Evolutionary conservation across 352 stramenopile genomes (phyloP).

Genomic region (Blastocystis sp.): DNA sequence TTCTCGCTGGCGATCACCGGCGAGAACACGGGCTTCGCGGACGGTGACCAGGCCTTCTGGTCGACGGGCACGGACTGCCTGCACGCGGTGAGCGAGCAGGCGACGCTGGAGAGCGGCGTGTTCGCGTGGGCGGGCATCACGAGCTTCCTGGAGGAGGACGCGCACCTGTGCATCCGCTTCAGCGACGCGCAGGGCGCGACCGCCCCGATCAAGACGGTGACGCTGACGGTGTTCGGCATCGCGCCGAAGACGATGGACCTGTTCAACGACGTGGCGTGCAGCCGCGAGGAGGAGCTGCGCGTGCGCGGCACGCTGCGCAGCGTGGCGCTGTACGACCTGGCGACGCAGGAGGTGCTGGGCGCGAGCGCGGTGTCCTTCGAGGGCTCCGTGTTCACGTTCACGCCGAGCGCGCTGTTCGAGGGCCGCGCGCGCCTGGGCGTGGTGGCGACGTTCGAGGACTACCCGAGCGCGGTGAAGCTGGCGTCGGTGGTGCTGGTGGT

Average conservation of each 20-base stretch:
- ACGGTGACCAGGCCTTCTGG: constrained; percentile 52
- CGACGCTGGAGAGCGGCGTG: not conserved
- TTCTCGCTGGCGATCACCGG: not conserved
- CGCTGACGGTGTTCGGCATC: constrained; percentile 23
- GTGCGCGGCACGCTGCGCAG: not conserved
- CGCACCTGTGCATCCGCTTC: constrained; percentile 41
- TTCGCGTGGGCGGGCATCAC: constrained; percentile 44
- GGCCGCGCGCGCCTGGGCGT: constrained; percentile 11
- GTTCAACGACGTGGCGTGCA: not conserved
- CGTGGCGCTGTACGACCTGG: not conserved
- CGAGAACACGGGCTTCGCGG: not conserved
- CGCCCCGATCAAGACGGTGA: constrained; percentile 35
- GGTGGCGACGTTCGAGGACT: constrained; percentile 11
- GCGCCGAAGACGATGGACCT: constrained; percentile 11
- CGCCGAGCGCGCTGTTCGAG: not conserved
- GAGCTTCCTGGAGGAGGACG: constrained; percentile 20
- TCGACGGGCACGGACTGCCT: constrained; percentile 19
- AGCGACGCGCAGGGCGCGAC: not conserved
- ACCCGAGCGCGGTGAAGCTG: not conserved
- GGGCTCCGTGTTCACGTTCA: not conserved
- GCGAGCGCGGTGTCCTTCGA: not conserved
- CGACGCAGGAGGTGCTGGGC: not conserved
- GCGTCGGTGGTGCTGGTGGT: constrained; percentile 21
- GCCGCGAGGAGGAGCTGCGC: not conserved
- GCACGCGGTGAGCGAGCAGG: not conserved